Evolutionary conservation across 176 grass and related monocot genomes (phyloP), one percentile per base, ranked within the genome.

Genomic region (Triticum aestivum): DNA sequence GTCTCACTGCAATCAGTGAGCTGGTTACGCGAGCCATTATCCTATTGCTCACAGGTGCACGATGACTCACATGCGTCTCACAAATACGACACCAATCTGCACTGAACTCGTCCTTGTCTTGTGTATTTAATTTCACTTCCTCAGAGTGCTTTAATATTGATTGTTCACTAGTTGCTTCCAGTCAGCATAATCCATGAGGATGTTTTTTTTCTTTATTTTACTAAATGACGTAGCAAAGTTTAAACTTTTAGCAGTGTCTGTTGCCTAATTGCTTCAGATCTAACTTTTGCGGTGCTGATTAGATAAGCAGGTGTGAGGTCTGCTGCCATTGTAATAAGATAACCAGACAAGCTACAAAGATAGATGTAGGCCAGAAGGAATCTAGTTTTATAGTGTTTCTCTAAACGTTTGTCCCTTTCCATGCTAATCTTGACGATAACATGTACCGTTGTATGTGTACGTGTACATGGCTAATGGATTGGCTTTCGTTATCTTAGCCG

Each of bases 21-120:
- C 7, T 15, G 17, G 0, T 33, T 80, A 33, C 15, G 3, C 18
- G 51, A 76, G 13, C 74, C 26, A 42, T 70, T 84, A 63, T 75
- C 56, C 35, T 45, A 41, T 20, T 69, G 68, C 23, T 20, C 21
- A 2, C 27, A 39, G 80, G 69, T 84, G 75, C 29, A 69, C 18
- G 70, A 69, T 38, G 61, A 87, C 35, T 82, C 83, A 83, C 39
- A 75, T 39, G 59, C 0, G 6, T 86, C 80, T 9, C 49, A 15
- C 11, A 56, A 35, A 80, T 47, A 79, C 9, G 49, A 89, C 74
- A 86, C 29, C 67, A 44, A 79, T 88, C 79, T 86, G 39, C 73
- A 52, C 35, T 34, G 9, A 77, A 69, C 62, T 82, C 82, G 70
- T 80, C 71, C 14, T 6, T 69, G 15, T 83, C 58, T 75, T 67